Evolutionary conservation across 2,329 filamentous ascomycete species (phyloP).

Genomic region (Calonectria pseudoreteaudii): DNA sequence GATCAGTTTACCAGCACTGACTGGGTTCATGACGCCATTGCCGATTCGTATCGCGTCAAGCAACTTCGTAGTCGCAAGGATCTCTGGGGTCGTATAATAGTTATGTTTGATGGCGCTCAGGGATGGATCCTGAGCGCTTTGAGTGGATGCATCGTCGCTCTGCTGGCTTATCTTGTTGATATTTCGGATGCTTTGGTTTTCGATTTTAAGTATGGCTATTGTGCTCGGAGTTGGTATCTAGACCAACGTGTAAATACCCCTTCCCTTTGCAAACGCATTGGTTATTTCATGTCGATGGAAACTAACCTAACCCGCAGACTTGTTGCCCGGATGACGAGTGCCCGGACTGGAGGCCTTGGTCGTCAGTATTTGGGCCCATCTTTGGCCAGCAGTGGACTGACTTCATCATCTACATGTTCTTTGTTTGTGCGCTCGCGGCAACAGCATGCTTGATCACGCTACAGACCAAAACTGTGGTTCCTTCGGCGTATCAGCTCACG

Average conservation of each 20-base stretch:
- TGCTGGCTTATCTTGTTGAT: constrained; percentile 89
- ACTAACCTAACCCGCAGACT: constrained; percentile 49
- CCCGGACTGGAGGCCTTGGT: constrained; percentile 69
- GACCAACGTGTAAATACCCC: constrained; percentile 70
- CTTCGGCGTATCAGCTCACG: constrained; percentile 85
- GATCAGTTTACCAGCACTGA: constrained; percentile 98
- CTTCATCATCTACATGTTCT: constrained; percentile 79
- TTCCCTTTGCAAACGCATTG: background rate
- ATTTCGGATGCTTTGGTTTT: constrained; percentile 87
- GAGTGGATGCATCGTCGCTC: constrained; percentile 86
- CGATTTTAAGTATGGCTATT: constrained; percentile 93
- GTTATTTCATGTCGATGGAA: background rate
- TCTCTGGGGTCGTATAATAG: constrained; percentile 80
- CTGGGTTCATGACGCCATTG: constrained; percentile 98
- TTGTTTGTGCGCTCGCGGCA: constrained; percentile 77
- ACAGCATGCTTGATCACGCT: constrained; percentile 84
- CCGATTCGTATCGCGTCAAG: constrained; percentile 91
- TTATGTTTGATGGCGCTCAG: constrained; percentile 87
- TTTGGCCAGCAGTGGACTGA: constrained; percentile 74
- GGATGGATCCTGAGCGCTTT: constrained; percentile 95
- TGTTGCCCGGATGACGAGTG: constrained; percentile 68
- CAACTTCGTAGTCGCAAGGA: constrained; percentile 84
- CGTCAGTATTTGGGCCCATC: constrained; percentile 59
- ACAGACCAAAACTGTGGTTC: constrained; percentile 92
- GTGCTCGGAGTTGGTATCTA: constrained; percentile 75